Conservation (phyloP, 2,329 filamentous ascomycete species). For the Fonsecaea multimorphosa region DNA sequence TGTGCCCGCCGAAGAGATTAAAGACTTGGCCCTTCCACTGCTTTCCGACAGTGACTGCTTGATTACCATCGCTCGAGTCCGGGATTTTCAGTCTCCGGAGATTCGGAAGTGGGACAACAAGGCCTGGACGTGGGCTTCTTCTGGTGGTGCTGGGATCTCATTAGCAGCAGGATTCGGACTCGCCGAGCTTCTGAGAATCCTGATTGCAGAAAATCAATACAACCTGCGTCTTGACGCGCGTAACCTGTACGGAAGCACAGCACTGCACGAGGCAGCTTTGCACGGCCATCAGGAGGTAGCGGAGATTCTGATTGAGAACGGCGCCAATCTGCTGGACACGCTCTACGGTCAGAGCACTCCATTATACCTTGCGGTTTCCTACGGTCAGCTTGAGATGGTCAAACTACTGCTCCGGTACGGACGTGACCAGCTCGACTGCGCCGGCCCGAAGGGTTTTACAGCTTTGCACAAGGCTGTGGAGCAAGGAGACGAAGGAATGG, state of each 20-base stretch:
- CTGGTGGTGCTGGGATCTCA: conserved; percentile 36
- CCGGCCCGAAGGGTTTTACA: conserved; percentile 36
- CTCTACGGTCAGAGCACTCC: conserved; percentile 35
- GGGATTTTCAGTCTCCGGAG: conserved; percentile 25
- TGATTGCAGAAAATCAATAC: conserved; percentile 25
- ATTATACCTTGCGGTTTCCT: conserved; percentile 36
- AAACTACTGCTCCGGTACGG: conserved; percentile 33
- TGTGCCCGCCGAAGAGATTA: conserved; percentile 17
- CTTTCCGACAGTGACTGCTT: conserved; percentile 29
- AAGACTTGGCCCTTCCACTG: conserved; percentile 28
- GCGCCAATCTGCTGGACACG: conserved; percentile 29
- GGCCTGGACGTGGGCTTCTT: conserved; percentile 32
- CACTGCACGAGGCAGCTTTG: conserved; percentile 37
- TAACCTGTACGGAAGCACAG: conserved; percentile 39
- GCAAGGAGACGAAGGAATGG: conserved; percentile 39
- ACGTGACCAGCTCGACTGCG: conserved; percentile 33
- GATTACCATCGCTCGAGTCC: conserved; percentile 32
- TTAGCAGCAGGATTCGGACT: conserved; percentile 35
- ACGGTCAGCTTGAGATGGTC: conserved; percentile 29
- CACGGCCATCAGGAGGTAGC: conserved; percentile 32
- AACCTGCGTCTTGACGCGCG: conserved; percentile 39
- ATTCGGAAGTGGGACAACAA: conserved; percentile 30
- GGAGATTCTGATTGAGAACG: conserved; percentile 34
- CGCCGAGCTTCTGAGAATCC: conserved; percentile 29
- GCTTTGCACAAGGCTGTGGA: conserved; percentile 41